These are phyloP conservation scores for Gastrolobium bilobum DNA, from an alignment of 306 rosid species.

Conservation along the genomic window DNA sequence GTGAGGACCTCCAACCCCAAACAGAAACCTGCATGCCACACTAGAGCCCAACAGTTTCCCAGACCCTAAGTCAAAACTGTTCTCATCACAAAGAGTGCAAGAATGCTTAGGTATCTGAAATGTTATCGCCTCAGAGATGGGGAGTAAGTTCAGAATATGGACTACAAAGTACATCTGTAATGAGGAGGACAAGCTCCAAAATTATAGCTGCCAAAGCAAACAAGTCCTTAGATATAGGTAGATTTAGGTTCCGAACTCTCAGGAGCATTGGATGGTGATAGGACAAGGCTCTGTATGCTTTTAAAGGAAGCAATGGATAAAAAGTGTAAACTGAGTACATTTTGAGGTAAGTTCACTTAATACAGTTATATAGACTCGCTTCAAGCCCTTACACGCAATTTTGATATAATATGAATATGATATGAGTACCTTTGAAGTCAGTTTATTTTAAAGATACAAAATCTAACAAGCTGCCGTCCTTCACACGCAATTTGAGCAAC, in stretches of 20 bases:
- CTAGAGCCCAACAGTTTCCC: background rate
- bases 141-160: background rate
- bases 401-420: conserved; percentile 1
- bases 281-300: background rate
- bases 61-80: background rate
- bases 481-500: conserved; percentile 32
- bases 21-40: conserved; percentile 10
- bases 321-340: background rate
- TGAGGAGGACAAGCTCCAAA: conserved; percentile 21
- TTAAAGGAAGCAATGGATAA: conserved; percentile 14
- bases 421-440: conserved; percentile 7
- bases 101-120: background rate
- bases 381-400: background rate
- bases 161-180: background rate
- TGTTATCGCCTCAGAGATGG: no score
- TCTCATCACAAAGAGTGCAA: conserved; percentile 9
- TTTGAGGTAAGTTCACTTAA: conserved; percentile 11
- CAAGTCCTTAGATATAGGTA: background rate
- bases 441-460: conserved; percentile 20
- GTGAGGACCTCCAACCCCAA: background rate
- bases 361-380: background rate
- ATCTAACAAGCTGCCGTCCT: conserved; percentile 10
- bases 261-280: background rate
- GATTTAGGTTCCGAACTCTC: background rate
- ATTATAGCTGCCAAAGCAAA: background rate